Percentiles rank a stretch among this genome's conserved stretches.
These are phyloP conservation scores for Zizania palustris DNA, from an alignment of 202 grass and related monocot genomes.

Conservation along the genomic window DNA sequence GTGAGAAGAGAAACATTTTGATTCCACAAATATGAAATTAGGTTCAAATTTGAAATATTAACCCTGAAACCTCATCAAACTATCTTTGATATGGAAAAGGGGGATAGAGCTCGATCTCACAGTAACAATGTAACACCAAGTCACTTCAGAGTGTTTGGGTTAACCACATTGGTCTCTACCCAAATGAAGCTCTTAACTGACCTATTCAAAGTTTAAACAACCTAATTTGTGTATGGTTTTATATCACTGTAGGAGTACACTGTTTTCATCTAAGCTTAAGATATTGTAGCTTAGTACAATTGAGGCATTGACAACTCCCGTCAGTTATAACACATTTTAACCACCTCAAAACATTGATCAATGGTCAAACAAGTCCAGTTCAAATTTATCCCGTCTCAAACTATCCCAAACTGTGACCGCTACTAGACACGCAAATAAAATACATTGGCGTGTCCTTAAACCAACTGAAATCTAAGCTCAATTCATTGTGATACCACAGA, in stretches of 20 bases:
- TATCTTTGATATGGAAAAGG: neutral
- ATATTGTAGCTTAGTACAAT: neutral
- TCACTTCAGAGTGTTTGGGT: neutral
- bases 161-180: neutral
- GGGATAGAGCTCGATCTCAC: neutral
- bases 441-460: neutral
- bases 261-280: constrained; percentile 8
- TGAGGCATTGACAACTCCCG: neutral
- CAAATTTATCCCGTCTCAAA: neutral
- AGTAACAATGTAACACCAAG: neutral
- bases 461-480: constrained; percentile 7
- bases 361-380: constrained; percentile 1
- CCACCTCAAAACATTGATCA: constrained; percentile 4
- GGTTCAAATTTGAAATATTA: neutral
- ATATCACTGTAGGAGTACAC: constrained; percentile 3
- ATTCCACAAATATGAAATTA: neutral
- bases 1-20: neutral
- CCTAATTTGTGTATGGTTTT: neutral
- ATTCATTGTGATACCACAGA: neutral
- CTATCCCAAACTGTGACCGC: neutral
- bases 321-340: neutral
- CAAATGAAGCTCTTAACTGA: neutral
- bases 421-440: neutral
- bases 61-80: neutral
- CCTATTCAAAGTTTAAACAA: neutral